Percentiles rank a stretch among this genome's conserved stretches.
phyloP scores from a whole-genome alignment of 164 flowering plant genomes.

The Vitis amurensis region DNA sequence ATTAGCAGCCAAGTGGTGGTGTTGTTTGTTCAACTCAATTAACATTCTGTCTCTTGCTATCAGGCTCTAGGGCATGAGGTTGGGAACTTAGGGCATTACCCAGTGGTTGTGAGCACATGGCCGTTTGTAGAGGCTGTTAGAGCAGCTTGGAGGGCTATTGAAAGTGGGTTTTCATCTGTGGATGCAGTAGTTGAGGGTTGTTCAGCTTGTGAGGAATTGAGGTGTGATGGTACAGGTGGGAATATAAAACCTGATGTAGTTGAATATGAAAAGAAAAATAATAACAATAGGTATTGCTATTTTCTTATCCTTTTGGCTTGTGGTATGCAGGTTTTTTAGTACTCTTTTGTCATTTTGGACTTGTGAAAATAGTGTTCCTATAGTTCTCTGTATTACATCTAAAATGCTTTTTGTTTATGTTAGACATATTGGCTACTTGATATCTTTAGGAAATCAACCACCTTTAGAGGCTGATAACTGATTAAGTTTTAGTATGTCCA shows the following conservation, averaged over 20 bases:
- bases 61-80: slow-evolving; percentile 43
- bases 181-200: slow-evolving; percentile 91
- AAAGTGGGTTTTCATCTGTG: slow-evolving; percentile 63
- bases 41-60: not conserved
- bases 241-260: too few relatives aligned
- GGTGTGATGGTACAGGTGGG: slow-evolving; percentile 92
- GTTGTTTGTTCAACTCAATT: too few relatives aligned
- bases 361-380: not conserved
- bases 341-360: not conserved
- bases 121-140: slow-evolving; percentile 87
- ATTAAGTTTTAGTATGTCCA: too few relatives aligned
- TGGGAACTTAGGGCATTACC: slow-evolving; percentile 35
- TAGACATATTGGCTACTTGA: too few relatives aligned
- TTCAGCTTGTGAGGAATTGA: slow-evolving; percentile 88
- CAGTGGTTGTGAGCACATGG: slow-evolving; percentile 93
- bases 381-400: not conserved
- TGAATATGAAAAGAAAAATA: too few relatives aligned
- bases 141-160: slow-evolving; percentile 67
- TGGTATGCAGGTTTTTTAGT: not conserved
- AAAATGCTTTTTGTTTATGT: not conserved
- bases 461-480: too few relatives aligned
- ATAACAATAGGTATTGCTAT: not conserved
- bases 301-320: not conserved
- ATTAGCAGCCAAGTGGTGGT: too few relatives aligned
- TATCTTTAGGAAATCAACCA: too few relatives aligned